Base-by-base conservation (phyloP, 164 flowering plant species). In the Liquidambar formosana region DNA sequence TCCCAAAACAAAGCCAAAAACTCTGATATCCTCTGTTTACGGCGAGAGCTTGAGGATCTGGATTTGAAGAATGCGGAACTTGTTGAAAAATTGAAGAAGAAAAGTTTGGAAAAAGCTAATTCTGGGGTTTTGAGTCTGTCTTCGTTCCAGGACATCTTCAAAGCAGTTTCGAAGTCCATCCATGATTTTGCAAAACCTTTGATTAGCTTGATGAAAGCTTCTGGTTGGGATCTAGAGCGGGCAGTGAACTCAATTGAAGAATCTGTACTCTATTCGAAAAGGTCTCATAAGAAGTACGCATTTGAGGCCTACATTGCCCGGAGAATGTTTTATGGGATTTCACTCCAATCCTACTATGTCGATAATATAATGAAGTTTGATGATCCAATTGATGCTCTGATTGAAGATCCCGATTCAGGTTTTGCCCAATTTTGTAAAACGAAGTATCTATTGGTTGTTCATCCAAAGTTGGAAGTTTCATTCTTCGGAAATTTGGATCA, bases 101-200 rank as follows among this genome's bases (percentile, higher is more conserved):
- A 38, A 41, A 25, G 66, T 47, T 52, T 73, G 54, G 79, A 73
- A 49, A 78, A 27, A 64, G 74, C 66, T 47, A 74, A 63, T 44
- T 57, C 53, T 45, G 61, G 41, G 66, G 66, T 57, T 70, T 47
- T 69, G 67, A 60, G 25, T 26, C 27, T 47, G 1, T 46, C 28
- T 59, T 38, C 73, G 1, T 73, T 86, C 14, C 60, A 63, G 11
- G 73, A 74, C 15, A 65, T 63, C 10, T 80, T 74, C 57, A 63
- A 57, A 27, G 76, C 66, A 5, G 81, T 76, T 61, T 77, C 81
- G 1, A 82, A 77, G 69, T 77, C 88, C n/a, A 79, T 88, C 44
- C 93, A 86, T 66, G 93, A 86, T 71, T 88, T 88, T 69, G 85
- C 88, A 2, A 88, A 85, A 75, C 89, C 89, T 4, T 73, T 86